A percentile compares a stretch with the other conserved stretches of the same genome.
Evolutionary conservation across 2,329 filamentous ascomycete genomes (phyloP).

Genomic region (Calonectria hawksworthii): DNA sequence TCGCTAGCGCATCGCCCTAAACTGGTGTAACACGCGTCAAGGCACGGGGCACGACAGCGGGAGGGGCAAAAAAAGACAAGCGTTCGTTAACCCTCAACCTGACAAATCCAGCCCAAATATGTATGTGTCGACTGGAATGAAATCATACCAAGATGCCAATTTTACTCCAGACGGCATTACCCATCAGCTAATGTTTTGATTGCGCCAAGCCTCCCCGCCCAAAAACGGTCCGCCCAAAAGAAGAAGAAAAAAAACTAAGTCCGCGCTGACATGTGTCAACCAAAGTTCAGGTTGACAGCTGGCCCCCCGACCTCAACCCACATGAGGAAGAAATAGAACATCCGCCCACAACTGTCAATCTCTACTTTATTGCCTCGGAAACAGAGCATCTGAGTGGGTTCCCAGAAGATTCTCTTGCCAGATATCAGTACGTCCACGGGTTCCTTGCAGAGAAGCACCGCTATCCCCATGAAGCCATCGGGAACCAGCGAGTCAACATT

Average conservation of each 20-base stretch:
- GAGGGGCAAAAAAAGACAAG: not conserved
- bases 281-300: not conserved
- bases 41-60: not conserved
- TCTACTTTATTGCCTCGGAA: not conserved
- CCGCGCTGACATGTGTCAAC: not conserved
- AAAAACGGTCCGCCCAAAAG: not conserved
- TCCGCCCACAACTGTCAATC: not conserved
- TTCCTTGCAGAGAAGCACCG: not conserved
- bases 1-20: not conserved
- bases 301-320: not conserved
- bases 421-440: not conserved
- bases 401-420: not conserved
- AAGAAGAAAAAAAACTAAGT: not conserved
- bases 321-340: not conserved
- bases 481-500: not conserved
- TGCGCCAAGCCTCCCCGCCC: not conserved
- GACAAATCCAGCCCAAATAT: not conserved
- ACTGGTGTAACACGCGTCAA: not conserved
- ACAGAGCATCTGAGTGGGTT: constrained; percentile 1
- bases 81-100: not conserved
- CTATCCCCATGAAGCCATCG: not conserved
- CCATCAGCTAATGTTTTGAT: not conserved
- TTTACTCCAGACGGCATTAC: not conserved
- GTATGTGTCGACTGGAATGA: not conserved
- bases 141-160: not conserved